Percentiles rank a stretch among this genome's conserved stretches.
Evolutionary conservation across 345 rosid genomes (phyloP).

Genomic region (Ceriops tagal): DNA sequence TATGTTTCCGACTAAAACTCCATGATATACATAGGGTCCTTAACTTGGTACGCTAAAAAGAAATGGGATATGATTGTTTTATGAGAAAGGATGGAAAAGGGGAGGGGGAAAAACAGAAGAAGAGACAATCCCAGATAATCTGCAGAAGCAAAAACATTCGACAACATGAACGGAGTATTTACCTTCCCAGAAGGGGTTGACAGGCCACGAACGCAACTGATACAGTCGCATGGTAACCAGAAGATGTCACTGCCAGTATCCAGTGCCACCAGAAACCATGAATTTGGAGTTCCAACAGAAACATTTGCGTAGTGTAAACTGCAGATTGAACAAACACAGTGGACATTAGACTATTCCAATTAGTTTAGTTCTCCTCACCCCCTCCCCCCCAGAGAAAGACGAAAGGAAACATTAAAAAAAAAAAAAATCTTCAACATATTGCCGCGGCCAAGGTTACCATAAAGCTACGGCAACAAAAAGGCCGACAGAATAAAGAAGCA

Average conservation of each 20-base stretch:
- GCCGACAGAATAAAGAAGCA: background rate
- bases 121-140: background rate
- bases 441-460: too few species aligned
- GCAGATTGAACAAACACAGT: conserved; percentile 15
- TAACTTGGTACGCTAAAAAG: too few species aligned
- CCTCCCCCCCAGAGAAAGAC: too few species aligned
- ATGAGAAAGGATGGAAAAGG: background rate
- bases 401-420: background rate
- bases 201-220: conserved; percentile 47
- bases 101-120: background rate
- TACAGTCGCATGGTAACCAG: conserved; percentile 93
- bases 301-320: conserved; percentile 90
- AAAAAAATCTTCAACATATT: too few species aligned
- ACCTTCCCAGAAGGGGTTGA: conserved; percentile 40
- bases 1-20: too few species aligned
- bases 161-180: background rate
- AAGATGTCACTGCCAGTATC: conserved; percentile 95
- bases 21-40: too few species aligned
- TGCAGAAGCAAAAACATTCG: background rate
- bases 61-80: too few species aligned
- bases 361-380: too few species aligned
- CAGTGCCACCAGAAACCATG: conserved; percentile 72
- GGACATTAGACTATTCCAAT: background rate
- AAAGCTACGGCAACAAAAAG: too few species aligned
- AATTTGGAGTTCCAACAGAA: conserved; percentile 66